Evolutionary conservation across 2,329 filamentous ascomycete genomes (phyloP), one percentile per base, ranked within the genome.

Genomic region (Aspergillus viridinutans): DNA sequence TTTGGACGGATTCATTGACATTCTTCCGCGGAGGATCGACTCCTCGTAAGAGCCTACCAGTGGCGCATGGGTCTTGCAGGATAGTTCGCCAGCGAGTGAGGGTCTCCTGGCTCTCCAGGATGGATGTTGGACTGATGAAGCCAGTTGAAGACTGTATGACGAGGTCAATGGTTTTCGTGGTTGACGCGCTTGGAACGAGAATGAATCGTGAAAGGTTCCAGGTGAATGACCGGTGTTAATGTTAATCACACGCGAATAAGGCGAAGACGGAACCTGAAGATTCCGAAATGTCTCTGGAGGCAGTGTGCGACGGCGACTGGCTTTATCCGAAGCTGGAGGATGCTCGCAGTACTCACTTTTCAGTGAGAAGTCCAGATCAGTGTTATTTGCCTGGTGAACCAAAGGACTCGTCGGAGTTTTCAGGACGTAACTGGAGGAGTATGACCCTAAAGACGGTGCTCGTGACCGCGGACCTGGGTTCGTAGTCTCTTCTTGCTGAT

Each of bases 11-110:
- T 88, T 94, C 1, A 92, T 97, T 28, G 94, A 97, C 94, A 99
- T 99, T 60, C 94, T 86, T 42, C 94, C 94, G 49, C 91, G 86
- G 1, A 99, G 79, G 58, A 99, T 97, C 28, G 92, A 97, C 75
- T 99, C 94, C 74, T 99, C 94, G 65, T 97, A 99, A 1, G 93
- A 97, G 2, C 94, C 94, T 2, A 97, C 93, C 89, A 99, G 95
- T 3, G 92, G 92, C 8, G 93, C 92, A 73, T 95, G 91, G 56
- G 93, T 90, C 28, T 94, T 78, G 3, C 90, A 88, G 2, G 90
- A 91, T 2, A 81, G 77, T 49, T 96, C 92, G 0, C 88, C 86
- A 17, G 84, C 82, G 49, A 90, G 79, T 0, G 92, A 97, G 0
- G 88, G 86, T 47, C 91, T 82, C 72, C 17, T 84, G 79, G 23